A percentile compares a stretch with the other conserved stretches of the same genome.
phyloP scores from a whole-genome alignment of 108 stramenopile genomes.

The Nitzschia palea region DNA sequence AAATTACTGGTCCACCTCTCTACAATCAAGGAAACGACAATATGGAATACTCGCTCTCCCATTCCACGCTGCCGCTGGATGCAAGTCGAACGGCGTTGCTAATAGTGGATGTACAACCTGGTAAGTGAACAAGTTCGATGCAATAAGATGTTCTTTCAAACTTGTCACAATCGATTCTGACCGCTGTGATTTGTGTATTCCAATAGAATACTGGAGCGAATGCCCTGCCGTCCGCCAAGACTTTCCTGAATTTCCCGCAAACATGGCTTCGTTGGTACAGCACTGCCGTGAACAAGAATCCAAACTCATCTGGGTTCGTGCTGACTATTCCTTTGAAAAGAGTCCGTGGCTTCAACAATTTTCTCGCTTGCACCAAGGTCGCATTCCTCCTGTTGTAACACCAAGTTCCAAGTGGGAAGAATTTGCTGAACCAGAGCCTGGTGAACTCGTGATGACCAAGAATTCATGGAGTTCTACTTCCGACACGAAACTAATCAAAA shows the following conservation, averaged over 20 bases:
- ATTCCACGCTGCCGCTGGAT: constrained; percentile 2
- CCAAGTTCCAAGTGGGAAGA: constrained; percentile 51
- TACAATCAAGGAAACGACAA: constrained; percentile 13
- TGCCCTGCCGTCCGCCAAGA: constrained; percentile 57
- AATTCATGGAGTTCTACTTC: constrained; percentile 48
- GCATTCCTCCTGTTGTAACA: constrained; percentile 6
- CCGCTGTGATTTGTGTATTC: background rate
- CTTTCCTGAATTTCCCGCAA: constrained; percentile 56
- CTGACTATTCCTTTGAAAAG: constrained; percentile 52
- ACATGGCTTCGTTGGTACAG: constrained; percentile 27
- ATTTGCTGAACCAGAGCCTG: constrained; percentile 53
- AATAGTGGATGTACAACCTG: constrained; percentile 56
- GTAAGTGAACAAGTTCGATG: too few relatives aligned
- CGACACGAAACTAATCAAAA: constrained; percentile 40
- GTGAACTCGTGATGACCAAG: constrained; percentile 58
- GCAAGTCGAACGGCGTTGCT: constrained; percentile 40
- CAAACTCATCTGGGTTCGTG: constrained; percentile 65
- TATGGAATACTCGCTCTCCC: background rate
- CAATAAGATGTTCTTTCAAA: too few relatives aligned
- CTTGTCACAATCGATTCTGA: too few relatives aligned
- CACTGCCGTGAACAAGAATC: constrained; percentile 39
- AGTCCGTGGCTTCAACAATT: constrained; percentile 67
- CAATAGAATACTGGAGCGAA: constrained; percentile 54
- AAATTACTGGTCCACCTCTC: constrained; percentile 10
- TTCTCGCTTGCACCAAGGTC: constrained; percentile 42